Conservation (phyloP, 2,329 filamentous ascomycete species). For the Ciborinia camelliae region DNA sequence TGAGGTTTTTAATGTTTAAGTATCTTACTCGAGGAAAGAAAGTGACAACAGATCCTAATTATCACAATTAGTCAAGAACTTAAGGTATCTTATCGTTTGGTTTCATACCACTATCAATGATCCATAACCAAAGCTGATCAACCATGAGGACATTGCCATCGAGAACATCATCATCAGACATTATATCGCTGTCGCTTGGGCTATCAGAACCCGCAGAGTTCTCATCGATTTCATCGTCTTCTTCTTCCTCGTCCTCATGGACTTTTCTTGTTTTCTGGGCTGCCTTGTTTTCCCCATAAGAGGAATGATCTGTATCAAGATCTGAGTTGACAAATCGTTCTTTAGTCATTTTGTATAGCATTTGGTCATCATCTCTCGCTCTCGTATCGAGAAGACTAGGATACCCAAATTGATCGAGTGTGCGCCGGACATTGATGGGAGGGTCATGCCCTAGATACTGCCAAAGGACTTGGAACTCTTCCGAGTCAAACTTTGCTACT, state of each 20-base stretch:
- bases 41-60: neutral
- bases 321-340: neutral
- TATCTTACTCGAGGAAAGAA: neutral
- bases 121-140: conserved; percentile 22
- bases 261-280: neutral
- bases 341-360: neutral
- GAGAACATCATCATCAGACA: conserved; percentile 14
- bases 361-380: conserved; percentile 18
- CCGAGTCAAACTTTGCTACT: conserved; percentile 18
- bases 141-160: conserved; percentile 23
- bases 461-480: conserved; percentile 20
- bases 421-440: conserved; percentile 20
- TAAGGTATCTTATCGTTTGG: neutral
- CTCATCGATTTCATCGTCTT: neutral
- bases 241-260: neutral
- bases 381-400: conserved; percentile 21
- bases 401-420: conserved; percentile 22
- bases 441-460: conserved; percentile 23
- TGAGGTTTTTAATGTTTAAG: neutral
- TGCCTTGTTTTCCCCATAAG: neutral
- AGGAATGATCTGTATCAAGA: neutral
- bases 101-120: conserved; percentile 19
- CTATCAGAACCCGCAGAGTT: neutral
- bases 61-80: neutral
- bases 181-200: conserved; percentile 2